phyloP scores from a whole-genome alignment of 352 stramenopile genomes.

The Pythium dissimile region DNA sequence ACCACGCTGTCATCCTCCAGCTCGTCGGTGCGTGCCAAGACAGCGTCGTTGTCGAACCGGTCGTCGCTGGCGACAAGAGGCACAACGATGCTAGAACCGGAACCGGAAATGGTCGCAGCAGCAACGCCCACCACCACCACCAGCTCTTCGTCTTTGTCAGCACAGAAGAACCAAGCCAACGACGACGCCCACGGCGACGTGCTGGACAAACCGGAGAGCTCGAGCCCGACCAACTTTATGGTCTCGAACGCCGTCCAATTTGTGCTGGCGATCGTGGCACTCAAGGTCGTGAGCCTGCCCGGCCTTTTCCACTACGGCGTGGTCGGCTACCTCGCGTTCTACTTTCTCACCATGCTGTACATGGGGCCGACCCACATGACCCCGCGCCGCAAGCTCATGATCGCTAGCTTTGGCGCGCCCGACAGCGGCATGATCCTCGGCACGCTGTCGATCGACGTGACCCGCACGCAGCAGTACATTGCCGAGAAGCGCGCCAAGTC shows the following conservation, averaged over 20 bases:
- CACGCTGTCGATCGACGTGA: slow-evolving; percentile 66
- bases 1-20: background rate
- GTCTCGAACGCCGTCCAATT: slow-evolving; percentile 49
- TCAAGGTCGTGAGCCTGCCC: slow-evolving; percentile 45
- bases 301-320: slow-evolving; percentile 38
- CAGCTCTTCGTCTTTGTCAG: too few relatives aligned
- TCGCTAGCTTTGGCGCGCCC: slow-evolving; percentile 51
- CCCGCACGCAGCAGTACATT: slow-evolving; percentile 58
- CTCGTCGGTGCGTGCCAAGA: background rate
- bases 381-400: slow-evolving; percentile 64
- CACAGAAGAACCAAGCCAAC: background rate
- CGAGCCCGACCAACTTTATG: slow-evolving; percentile 39
- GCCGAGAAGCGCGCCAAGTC: slow-evolving; percentile 41
- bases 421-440: slow-evolving; percentile 69
- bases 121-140: too few relatives aligned
- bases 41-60: background rate
- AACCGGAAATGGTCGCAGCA: too few relatives aligned
- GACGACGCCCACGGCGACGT: slow-evolving; percentile 12
- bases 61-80: background rate
- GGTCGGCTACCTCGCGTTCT: slow-evolving; percentile 43
- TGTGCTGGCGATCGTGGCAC: slow-evolving; percentile 38
- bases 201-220: background rate
- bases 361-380: slow-evolving; percentile 59
- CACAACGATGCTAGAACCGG: too few relatives aligned
- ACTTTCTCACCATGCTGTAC: slow-evolving; percentile 49